phyloP scores from a whole-genome alignment of 176 grass and related monocot genomes.

The Rhipidocladum racemiflorum region DNA sequence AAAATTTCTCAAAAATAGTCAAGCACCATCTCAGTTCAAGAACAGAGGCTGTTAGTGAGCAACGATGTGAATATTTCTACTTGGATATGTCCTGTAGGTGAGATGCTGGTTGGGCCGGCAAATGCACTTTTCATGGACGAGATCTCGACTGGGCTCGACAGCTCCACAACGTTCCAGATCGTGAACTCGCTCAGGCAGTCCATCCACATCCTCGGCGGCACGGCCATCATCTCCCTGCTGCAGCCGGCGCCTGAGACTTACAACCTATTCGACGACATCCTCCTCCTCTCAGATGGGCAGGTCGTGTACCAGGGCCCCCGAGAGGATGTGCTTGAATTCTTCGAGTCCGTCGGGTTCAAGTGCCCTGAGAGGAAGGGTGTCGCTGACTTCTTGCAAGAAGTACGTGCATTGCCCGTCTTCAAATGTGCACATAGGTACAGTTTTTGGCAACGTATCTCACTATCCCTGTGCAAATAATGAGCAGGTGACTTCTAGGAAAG shows the following conservation, averaged over 20 bases:
- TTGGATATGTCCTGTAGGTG: constrained; percentile 47
- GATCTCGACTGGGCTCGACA: constrained; percentile 95
- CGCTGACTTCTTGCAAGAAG: constrained; percentile 95
- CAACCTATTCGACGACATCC: constrained; percentile 80
- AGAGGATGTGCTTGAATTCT: constrained; percentile 79
- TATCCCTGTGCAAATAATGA: not conserved
- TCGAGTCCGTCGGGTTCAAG: constrained; percentile 74
- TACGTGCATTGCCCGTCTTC: constrained; percentile 14
- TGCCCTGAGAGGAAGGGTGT: constrained; percentile 89
- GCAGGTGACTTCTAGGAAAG: constrained; percentile 71
- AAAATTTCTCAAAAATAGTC: too few relatives aligned
- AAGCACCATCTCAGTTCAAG: not conserved
- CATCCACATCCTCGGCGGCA: constrained; percentile 79
- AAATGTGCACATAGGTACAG: not conserved
- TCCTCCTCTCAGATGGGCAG: constrained; percentile 84
- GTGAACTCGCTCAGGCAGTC: constrained; percentile 86
- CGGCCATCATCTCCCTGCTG: constrained; percentile 76
- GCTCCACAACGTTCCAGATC: constrained; percentile 96
- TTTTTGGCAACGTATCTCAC: not conserved
- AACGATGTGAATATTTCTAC: not conserved
- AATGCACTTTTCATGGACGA: constrained; percentile 94
- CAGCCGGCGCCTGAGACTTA: constrained; percentile 92
- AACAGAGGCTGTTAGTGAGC: too few relatives aligned
- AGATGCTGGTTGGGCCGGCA: constrained; percentile 89
- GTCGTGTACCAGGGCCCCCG: constrained; percentile 83